These are phyloP conservation scores for Raffaelea albimanens DNA, from an alignment of 2,329 filamentous ascomycete genomes.

Conservation along the genomic window DNA sequence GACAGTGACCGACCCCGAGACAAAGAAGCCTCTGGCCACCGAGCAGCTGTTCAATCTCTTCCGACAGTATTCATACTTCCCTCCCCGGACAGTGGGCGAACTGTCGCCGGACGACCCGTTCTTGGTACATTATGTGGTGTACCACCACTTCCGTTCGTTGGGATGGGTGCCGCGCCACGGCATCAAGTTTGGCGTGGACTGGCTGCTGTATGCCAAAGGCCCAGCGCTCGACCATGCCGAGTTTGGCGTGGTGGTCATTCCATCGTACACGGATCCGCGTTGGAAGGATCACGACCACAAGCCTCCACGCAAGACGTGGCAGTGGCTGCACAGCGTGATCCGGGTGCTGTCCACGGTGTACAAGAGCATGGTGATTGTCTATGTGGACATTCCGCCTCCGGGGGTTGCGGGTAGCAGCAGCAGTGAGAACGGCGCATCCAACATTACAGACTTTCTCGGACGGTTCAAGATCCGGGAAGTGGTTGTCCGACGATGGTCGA, in stretches of 20 bases:
- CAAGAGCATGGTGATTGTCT: conserved; percentile 82
- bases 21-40: conserved; percentile 35
- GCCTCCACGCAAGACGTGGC: conserved; percentile 46
- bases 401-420: conserved; percentile 29
- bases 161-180: conserved; percentile 92
- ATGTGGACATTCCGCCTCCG: conserved; percentile 81
- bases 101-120: conserved; percentile 67
- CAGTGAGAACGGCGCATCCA: conserved; percentile 41
- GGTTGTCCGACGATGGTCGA: conserved; percentile 72
- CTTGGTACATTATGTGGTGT: conserved; percentile 76
- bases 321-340: conserved; percentile 82
- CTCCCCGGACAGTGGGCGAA: conserved; percentile 33
- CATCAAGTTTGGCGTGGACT: conserved; percentile 92
- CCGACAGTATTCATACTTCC: conserved; percentile 61
- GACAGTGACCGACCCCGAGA: conserved; percentile 44
- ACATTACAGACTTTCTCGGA: conserved; percentile 36
- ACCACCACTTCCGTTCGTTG: conserved; percentile 91
- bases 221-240: conserved; percentile 94
- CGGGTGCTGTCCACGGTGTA: conserved; percentile 81
- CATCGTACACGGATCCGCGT: conserved; percentile 65
- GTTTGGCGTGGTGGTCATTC: conserved; percentile 77
- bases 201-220: conserved; percentile 85
- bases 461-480: conserved; percentile 74
- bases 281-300: conserved; percentile 48
- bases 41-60: conserved; percentile 56